These are phyloP conservation scores for Aspergillus sp. DNA, from an alignment of 2,329 filamentous ascomycete species.

Conservation along the genomic window DNA sequence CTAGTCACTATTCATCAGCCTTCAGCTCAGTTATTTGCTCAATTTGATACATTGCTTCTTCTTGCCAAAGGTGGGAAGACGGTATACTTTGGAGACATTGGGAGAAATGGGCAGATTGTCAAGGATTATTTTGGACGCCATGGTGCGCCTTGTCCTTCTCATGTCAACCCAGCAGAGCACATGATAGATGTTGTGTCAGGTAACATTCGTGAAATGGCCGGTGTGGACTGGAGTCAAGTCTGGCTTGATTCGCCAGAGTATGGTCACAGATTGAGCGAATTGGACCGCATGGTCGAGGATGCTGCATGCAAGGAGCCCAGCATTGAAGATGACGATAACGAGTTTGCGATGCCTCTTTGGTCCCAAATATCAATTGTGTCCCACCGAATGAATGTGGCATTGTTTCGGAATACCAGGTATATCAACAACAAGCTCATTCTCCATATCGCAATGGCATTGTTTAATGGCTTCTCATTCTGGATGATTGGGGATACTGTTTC, in stretches of 20 bases:
- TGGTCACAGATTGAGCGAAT: slow-evolving; percentile 54
- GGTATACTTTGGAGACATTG: slow-evolving; percentile 67
- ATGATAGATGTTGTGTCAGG: slow-evolving; percentile 49
- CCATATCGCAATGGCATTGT: slow-evolving; percentile 47
- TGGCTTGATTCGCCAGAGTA: slow-evolving; percentile 64
- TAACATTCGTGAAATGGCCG: slow-evolving; percentile 43
- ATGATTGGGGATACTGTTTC: slow-evolving; percentile 58
- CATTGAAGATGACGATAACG: slow-evolving; percentile 41
- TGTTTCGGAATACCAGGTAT: slow-evolving; percentile 65
- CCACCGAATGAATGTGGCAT: slow-evolving; percentile 59
- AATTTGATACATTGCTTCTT: slow-evolving; percentile 66
- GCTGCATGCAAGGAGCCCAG: slow-evolving; percentile 38
- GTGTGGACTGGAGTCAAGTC: slow-evolving; percentile 62
- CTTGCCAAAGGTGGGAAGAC: slow-evolving; percentile 64
- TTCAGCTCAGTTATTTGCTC: slow-evolving; percentile 60
- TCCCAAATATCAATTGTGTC: slow-evolving; percentile 62
- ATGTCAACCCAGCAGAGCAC: slow-evolving; percentile 58
- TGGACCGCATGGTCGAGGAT: slow-evolving; percentile 56
- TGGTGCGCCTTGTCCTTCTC: slow-evolving; percentile 59
- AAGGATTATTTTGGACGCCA: slow-evolving; percentile 63
- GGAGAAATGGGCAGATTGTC: slow-evolving; percentile 58
- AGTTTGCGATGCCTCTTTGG: slow-evolving; percentile 62
- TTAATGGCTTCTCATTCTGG: slow-evolving; percentile 59
- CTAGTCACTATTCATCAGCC: slow-evolving; percentile 69
- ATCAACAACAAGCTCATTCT: slow-evolving; percentile 59